Evolutionary conservation across 2,329 filamentous ascomycete genomes (phyloP), one percentile per base, ranked within the genome.

Genomic region (Aureobasidium sp.): DNA sequence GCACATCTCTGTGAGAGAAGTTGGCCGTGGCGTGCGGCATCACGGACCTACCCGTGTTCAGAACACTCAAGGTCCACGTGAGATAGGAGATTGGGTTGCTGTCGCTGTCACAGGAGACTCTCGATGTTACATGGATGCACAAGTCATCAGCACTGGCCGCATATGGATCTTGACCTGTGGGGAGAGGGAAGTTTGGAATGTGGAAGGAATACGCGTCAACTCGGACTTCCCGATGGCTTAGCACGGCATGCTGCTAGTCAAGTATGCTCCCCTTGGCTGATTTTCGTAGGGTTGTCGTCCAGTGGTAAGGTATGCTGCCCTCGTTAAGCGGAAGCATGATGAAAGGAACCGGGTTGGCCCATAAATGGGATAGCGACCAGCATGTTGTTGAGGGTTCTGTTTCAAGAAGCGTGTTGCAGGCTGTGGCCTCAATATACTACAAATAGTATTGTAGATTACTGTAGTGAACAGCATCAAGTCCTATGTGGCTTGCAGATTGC

Each of bases 381-480:
- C 29, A 27, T 58, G 29, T 47, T 12, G 13, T 58, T 58, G 42
- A 47, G 20, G 36, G 20, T 58, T 47, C 32, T 47, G 55, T 58
- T 58, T 58, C 55, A 58, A 17, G 42, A 58, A 46, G 55, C 55
- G 55, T 58, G 55, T 58, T 37, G 55, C 55, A 58, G 42, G 20
- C 55, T 37, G 55, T 37, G 52, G 44, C 52, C 9, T 29, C 41
- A 58, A 58, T 58, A 58, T 58, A 58, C 20, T 58, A 42, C 42
- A 47, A 46, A 58, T 58, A 37, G 55, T 29, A 8, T 37, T 37
- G 34, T 37, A 15, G 34, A 37, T 37, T 37, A 27, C 42, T 27
- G 55, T 37, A 47, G 29, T 23, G 41, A n/a, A 37, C 41, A 13
- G 29, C 37, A 46, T 46, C 55, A 20, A 47, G 34, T 20, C 47